phyloP scores from a whole-genome alignment of 148 eudicot species.

The Rhododendron ferrugineum region DNA sequence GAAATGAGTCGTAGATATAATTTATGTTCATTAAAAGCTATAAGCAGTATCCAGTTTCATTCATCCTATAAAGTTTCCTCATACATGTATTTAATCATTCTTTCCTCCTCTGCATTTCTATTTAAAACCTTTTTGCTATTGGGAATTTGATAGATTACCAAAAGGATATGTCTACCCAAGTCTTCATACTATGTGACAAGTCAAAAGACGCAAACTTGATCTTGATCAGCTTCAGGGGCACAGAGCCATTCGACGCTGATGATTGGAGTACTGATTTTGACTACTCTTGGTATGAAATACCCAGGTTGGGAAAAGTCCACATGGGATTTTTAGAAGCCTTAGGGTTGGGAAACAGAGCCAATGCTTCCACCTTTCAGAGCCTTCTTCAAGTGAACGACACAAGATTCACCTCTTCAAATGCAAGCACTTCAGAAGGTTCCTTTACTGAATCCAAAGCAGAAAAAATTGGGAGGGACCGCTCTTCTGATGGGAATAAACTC shows the following conservation, averaged over 20 bases:
- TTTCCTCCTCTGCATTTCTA: neutral
- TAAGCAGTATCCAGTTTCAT: neutral
- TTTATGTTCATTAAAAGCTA: neutral
- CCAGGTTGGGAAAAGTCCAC: constrained; percentile 49
- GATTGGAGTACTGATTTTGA: constrained; percentile 61
- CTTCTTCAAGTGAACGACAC: constrained; percentile 19
- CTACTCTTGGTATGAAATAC: constrained; percentile 60
- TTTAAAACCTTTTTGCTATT: neutral
- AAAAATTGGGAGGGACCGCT: neutral
- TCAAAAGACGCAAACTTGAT: constrained; percentile 53
- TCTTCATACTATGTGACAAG: constrained; percentile 46
- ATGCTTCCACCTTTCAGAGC: constrained; percentile 32
- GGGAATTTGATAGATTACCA: constrained; percentile 31
- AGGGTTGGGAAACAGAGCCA: constrained; percentile 46
- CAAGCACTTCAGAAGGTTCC: constrained; percentile 11
- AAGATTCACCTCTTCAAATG: neutral
- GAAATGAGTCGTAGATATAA: neutral
- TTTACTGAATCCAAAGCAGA: neutral
- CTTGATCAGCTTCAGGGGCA: constrained; percentile 52
- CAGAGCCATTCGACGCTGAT: constrained; percentile 62
- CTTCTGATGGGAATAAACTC: constrained; percentile 3
- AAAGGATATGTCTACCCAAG: constrained; percentile 52
- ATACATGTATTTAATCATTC: neutral
- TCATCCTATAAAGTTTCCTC: neutral
- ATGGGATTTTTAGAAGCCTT: constrained; percentile 62